A percentile compares a stretch with the other conserved stretches of the same genome.
These are phyloP conservation scores for Fusarium austroafricanum DNA, from an alignment of 2,329 filamentous ascomycete species.

Conservation along the genomic window DNA sequence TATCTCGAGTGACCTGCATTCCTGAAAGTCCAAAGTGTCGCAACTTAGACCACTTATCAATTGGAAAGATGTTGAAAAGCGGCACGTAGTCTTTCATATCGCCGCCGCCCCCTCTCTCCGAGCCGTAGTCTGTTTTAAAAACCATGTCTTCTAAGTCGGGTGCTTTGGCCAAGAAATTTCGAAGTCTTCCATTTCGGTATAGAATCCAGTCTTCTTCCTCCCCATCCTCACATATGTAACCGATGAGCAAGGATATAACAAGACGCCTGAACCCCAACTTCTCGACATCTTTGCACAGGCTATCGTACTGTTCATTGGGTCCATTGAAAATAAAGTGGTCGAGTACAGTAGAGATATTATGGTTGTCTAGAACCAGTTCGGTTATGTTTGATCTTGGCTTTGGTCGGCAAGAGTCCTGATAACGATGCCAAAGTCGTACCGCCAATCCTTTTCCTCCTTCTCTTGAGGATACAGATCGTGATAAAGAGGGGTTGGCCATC, in stretches of 20 bases:
- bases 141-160: too few species aligned
- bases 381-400: not conserved
- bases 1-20: not conserved
- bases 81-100: too few species aligned
- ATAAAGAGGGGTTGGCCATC: not conserved
- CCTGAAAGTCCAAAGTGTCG: conserved; percentile 12
- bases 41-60: not conserved
- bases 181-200: not conserved
- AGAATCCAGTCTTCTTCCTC: not conserved
- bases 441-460: not conserved
- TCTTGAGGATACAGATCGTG: not conserved
- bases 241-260: not conserved
- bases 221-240: not conserved
- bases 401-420: accelerated
- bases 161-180: not conserved
- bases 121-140: too few species aligned
- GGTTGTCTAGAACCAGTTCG: not conserved
- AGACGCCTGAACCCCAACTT: not conserved
- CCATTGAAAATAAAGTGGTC: not conserved
- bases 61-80: not conserved
- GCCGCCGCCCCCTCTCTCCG: too few species aligned
- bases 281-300: not conserved
- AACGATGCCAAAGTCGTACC: conserved; percentile 1
- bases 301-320: conserved; percentile 7
- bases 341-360: not conserved